Evolutionary conservation across 2,329 filamentous ascomycete species (phyloP), one percentile per base, ranked within the genome.

Genomic region (Diaporthe ilicicola): DNA sequence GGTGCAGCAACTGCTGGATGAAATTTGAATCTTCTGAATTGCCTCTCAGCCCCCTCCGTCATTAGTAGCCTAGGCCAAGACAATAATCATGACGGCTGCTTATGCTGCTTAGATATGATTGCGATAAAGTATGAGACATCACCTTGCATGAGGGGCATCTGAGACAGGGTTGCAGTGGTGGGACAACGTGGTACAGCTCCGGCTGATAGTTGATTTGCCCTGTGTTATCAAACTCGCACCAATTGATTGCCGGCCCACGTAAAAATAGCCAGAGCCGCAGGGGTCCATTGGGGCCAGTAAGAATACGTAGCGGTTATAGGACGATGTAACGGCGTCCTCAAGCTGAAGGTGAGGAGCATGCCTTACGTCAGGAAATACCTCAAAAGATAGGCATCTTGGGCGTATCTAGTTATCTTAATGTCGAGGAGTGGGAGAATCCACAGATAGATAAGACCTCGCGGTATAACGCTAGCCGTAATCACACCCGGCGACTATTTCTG

Each of bases 161-260:
- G 27, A 62, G 56, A 62, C 42, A 48, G 34, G 56, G 56, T 48
- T 48, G 56, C 56, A 62, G 42, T 24, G 39, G 27, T 7, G 56
- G 27, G 42, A 48, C 27, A 48, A 34, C 12, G 8, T 27, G 42
- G 56, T 17, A 46, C 24, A 34, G 42, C 56, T 46, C 56, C 56
- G 10, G 39, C 15, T 17, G 56, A 44, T 29, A 48, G 42, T 62
- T 4, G 42, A 48, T 17, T 22, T 48, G 37, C 17, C 37, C 24
- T 62, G 56, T 42, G 22, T 62, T 34, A 48, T 62, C 56, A 62
- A 27, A 7, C 27, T 62, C 19, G 42, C 42, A 62, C 42, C 56
- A 48, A 1, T 17, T 6, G 24, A 48, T 6, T 62, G 27, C 27
- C 42, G 27, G 3, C 42, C 39, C 48, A 62, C 34, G 56, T 34